Evolutionary conservation across 208 protist genomes (phyloP), one percentile per base, ranked within the genome.

Genomic region (Strigomonas culicis): DNA sequence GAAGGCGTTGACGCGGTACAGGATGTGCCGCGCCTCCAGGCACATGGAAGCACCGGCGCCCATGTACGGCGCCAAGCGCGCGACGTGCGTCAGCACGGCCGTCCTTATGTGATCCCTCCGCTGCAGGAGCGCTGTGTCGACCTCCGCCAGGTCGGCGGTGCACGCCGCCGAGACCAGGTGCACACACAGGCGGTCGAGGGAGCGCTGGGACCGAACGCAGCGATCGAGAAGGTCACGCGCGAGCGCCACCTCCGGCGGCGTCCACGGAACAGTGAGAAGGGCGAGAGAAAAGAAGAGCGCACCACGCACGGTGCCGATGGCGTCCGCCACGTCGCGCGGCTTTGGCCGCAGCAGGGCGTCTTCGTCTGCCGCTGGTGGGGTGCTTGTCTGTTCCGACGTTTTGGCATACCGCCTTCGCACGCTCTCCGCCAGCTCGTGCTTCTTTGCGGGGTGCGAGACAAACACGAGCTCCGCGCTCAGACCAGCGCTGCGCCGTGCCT

Each of bases 1-100:
- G n/a, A 68, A 51, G 56, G 60, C 44, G n/a, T 75, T 67, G 31
- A 83, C 77, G 24, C 77, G 72, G 32, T 75, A 79, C 19, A 71
- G 28, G 13, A 83, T 63, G 32, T 39, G 34, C 34, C 7, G 7
- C 34, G 34, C 34, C 4, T 39, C 34, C 34, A 39, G 10, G 34
- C 7, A 13, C 34, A 39, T 4, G 34, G 34, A 4, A 39, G 7
- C 34, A 4, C 34, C 4, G 7, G 34, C 34, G 4, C 10, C 7
- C 10, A 39, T 4, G 10, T 39, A 39, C 34, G 34, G 17, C 22
- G 31, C 19, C 22, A 60, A 34, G 4, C 11, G 10, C 11, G 10
- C 3, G 13, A 60, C 31, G n/a, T 43, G 31, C 31, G 4, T 11
- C 19, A 34, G 31, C 17, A 60, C 55, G 13, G 22, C 39, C 25